Conservation (phyloP, 73 alveolate species). For the Paramecium tetraurelia region DNA sequence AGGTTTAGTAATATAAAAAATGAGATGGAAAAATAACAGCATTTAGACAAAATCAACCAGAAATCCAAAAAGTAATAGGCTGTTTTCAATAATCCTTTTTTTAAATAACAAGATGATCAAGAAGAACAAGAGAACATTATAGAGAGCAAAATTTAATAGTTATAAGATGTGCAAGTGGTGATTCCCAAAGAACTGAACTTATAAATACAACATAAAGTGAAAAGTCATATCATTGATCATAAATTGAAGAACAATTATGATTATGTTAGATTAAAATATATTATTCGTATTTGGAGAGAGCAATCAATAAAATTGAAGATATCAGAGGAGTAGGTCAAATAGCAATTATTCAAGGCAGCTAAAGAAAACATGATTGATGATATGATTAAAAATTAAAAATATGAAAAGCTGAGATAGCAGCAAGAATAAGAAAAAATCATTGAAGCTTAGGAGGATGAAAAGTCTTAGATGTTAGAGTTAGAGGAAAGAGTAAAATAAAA, state of each 20-base stretch:
- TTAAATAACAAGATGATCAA: neutral
- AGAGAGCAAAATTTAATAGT: neutral
- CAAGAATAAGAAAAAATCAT: neutral
- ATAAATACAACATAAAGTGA: slow-evolving; percentile 14
- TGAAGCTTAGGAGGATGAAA: neutral
- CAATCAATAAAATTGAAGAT: neutral
- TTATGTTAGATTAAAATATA: slow-evolving; percentile 31
- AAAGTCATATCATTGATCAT: slow-evolving; percentile 20
- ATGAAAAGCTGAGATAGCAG: neutral
- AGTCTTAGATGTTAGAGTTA: neutral
- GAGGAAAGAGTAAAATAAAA: neutral
- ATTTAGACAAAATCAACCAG: neutral
- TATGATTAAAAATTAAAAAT: neutral
- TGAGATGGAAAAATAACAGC: neutral
- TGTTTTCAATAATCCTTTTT: slow-evolving; percentile 19
- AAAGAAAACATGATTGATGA: slow-evolving; percentile 22
- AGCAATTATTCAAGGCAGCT: neutral
- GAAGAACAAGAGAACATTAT: neutral
- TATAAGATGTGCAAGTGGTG: neutral
- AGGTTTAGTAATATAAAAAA: neutral
- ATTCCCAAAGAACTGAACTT: neutral
- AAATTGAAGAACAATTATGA: slow-evolving; percentile 21
- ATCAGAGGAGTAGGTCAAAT: neutral
- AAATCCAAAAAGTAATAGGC: neutral
- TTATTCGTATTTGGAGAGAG: slow-evolving; percentile 41